Percentiles rank a stretch among this genome's conserved stretches.
Conservation (phyloP, 2,329 filamentous ascomycete species). For the Pseudodiploospora longispora region DNA sequence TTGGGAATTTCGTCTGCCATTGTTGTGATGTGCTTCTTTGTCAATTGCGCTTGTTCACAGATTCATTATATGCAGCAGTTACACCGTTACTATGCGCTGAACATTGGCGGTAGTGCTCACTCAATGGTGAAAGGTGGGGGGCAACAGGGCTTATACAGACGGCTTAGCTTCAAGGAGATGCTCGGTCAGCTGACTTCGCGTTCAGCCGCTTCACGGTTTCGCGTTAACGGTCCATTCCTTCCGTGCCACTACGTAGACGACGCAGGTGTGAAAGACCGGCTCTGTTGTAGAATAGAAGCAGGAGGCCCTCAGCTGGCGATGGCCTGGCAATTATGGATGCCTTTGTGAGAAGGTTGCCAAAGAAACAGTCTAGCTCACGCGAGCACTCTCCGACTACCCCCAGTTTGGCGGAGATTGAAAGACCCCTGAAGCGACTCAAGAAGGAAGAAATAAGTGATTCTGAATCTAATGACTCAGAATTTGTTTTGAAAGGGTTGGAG, state of each 20-base stretch:
- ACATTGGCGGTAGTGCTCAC: too few relatives aligned
- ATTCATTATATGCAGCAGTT: not conserved
- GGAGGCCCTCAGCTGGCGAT: too few relatives aligned
- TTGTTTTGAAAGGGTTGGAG: constrained; percentile 4
- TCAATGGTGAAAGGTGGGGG: too few relatives aligned
- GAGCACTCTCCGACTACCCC: not conserved
- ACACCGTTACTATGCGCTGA: too few relatives aligned
- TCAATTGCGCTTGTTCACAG: constrained; percentile 1
- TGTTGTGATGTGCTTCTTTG: constrained; percentile 1
- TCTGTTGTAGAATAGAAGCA: too few relatives aligned
- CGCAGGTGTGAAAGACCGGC: too few relatives aligned
- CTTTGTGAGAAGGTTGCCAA: constrained; percentile 25
- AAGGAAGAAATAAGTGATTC: constrained; percentile 15
- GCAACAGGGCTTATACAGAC: not conserved
- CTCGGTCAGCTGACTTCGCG: constrained; percentile 33
- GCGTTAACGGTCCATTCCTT: constrained; percentile 5
- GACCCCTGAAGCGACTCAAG: constrained; percentile 25
- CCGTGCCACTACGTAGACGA: too few relatives aligned
- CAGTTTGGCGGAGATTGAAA: constrained; percentile 5
- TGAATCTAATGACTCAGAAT: constrained; percentile 15
- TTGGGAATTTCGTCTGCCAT: constrained; percentile 24
- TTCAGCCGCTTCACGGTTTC: constrained; percentile 10
- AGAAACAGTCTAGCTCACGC: constrained; percentile 5
- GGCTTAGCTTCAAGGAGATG: not conserved
- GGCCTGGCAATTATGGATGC: constrained; percentile 25